Evolutionary conservation across 768 basidiomycete species (phyloP), one percentile per base, ranked within the genome.

Genomic region (Boletus rubropictus): DNA sequence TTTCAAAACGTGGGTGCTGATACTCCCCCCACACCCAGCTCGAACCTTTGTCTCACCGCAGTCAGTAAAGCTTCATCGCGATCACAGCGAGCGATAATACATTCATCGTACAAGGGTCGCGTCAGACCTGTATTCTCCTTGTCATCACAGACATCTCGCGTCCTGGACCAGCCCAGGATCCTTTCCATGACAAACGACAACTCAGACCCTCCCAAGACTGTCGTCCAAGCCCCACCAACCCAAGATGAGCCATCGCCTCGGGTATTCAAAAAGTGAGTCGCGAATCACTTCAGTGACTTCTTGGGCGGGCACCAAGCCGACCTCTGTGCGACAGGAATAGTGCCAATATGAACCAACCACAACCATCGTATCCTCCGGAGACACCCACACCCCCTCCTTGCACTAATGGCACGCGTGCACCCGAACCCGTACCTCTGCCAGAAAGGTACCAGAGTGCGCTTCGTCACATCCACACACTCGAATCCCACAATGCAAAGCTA

Each of bases 351-450:
- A 44, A 25, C 36, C 48, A 49, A 12, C 36, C 36, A 15, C 44
- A 34, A 7, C n/a, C 10, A 3, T 37, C 48, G 5, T 45, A 47
- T 34, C 34, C 45, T 36, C 47, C 40, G 0, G 49, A 48, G 5
- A 46, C 49, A 2, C 53, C 50, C 7, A 44, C 39, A 7, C 42
- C 44, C 17, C 38, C 53, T 46, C 36, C 34, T 35, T 22, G 36
- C 18, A 15, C 33, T 18, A 21, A 38, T 15, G 76, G 73, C 60
- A 70, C 70, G 11, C 78, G 72, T 53, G 64, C 76, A 20, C 54
- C 65, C 4, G 77, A 77, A 50, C 67, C 65, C 51, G 71, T 75
- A 17, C 66, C 69, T 6, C 66, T 78, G 9, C 39, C 36, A 15
- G 62, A 68, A 15, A 52, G 29, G 7, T 38, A 55, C 42, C 53